These are phyloP conservation scores for Lentinula boryana DNA, from an alignment of 768 basidiomycete species.

Conservation along the genomic window DNA sequence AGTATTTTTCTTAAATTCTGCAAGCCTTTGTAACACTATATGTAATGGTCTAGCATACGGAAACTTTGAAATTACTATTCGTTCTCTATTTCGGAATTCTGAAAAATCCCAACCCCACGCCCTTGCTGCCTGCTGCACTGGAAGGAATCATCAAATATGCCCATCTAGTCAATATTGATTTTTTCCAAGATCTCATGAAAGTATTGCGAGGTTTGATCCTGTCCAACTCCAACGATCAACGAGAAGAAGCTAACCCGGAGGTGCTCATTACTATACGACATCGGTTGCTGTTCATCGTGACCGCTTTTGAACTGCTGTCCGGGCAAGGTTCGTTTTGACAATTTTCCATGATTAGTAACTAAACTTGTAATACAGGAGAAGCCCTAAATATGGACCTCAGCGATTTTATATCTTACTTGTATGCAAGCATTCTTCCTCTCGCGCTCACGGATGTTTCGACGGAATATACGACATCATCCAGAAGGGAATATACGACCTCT, in stretches of 20 bases:
- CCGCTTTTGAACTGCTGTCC: constrained; percentile 94
- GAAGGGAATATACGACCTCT: constrained; percentile 21
- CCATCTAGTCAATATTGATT: constrained; percentile 96
- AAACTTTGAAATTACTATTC: constrained; percentile 95
- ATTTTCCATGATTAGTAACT: not conserved
- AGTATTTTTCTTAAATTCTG: constrained; percentile 24
- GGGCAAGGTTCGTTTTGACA: constrained; percentile 71
- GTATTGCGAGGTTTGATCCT: constrained; percentile 76
- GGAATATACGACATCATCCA: constrained; percentile 17
- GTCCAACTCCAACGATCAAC: constrained; percentile 34
- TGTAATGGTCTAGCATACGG: constrained; percentile 71
- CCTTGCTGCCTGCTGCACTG: constrained; percentile 80
- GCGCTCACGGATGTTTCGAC: constrained; percentile 56
- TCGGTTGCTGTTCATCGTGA: constrained; percentile 81
- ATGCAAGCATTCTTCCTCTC: constrained; percentile 73
- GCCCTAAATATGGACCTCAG: constrained; percentile 93
- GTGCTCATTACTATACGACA: constrained; percentile 34
- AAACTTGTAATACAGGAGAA: constrained; percentile 55
- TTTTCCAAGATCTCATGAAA: constrained; percentile 91
- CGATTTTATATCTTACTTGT: constrained; percentile 84
- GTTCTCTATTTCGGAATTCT: constrained; percentile 95
- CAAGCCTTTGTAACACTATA: constrained; percentile 5
- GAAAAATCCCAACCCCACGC: constrained; percentile 75
- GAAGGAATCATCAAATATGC: constrained; percentile 91
- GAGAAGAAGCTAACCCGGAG: constrained; percentile 27